Evolutionary conservation across 225 moss, liverwort and hornwort genomes (phyloP).

Genomic region (Physcomitrium patens): DNA sequence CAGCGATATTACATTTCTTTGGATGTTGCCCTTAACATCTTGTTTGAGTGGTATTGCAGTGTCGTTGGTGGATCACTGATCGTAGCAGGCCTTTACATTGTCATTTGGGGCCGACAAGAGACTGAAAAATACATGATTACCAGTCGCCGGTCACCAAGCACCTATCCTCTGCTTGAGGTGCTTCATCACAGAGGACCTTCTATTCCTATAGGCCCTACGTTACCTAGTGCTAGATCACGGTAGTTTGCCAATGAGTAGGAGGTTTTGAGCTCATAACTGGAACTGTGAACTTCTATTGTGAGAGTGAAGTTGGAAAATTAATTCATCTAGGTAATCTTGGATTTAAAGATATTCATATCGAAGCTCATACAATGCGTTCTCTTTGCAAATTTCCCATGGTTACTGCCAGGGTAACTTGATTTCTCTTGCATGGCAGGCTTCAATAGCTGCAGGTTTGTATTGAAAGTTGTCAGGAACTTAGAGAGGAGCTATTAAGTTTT

Average conservation of each 20-base stretch:
- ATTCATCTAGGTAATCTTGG: conserved; percentile 21
- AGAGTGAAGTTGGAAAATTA: conserved; percentile 26
- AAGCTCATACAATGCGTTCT: conserved; percentile 8
- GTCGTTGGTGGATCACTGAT: conserved; percentile 74
- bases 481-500: conserved; percentile 19
- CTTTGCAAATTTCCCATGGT: conserved; percentile 5
- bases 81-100: conserved; percentile 70
- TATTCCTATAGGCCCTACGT: conserved; percentile 49
- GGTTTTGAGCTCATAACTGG: conserved; percentile 19
- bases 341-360: conserved; percentile 12
- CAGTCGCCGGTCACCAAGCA: conserved; percentile 45
- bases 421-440: conserved; percentile 22
- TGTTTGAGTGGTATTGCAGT: conserved; percentile 55
- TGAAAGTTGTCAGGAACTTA: background rate
- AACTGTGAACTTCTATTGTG: conserved; percentile 25
- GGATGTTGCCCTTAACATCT: conserved; percentile 3
- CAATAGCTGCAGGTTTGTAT: conserved; percentile 13
- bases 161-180: conserved; percentile 90
- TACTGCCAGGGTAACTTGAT: conserved; percentile 20
- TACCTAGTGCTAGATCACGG: conserved; percentile 53
- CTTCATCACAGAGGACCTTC: conserved; percentile 75
- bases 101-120: conserved; percentile 86
- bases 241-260: conserved; percentile 46
- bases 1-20: background rate
- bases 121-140: conserved; percentile 49